Conservation (phyloP, 805 yeast genomes). For the Saccharomycopsis guyanensis region DNA sequence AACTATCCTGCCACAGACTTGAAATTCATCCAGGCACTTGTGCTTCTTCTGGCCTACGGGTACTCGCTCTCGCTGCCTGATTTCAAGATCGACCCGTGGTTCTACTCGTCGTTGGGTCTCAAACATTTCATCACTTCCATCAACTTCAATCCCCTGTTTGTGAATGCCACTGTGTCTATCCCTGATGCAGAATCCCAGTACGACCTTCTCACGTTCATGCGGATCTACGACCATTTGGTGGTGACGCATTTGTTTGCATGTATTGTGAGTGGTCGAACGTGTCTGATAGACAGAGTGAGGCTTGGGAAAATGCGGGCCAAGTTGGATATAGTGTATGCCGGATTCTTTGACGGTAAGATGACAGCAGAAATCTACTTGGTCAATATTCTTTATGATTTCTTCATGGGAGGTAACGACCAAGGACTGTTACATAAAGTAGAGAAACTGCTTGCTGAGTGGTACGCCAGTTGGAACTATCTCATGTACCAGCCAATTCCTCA, state of each 20-base stretch:
- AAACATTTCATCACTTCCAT: slow-evolving; percentile 35
- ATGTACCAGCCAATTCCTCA: slow-evolving; percentile 50
- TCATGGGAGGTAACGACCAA: slow-evolving; percentile 3
- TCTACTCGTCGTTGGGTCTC: slow-evolving; percentile 42
- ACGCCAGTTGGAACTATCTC: slow-evolving; percentile 44
- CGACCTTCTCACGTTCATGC: slow-evolving; percentile 38
- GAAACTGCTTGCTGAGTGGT: slow-evolving; percentile 35
- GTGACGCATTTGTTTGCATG: slow-evolving; percentile 46
- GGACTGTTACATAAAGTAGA: slow-evolving; percentile 25
- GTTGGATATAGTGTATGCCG: slow-evolving; percentile 39
- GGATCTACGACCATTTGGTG: slow-evolving; percentile 48
- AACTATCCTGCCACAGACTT: slow-evolving; percentile 28
- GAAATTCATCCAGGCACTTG: slow-evolving; percentile 46
- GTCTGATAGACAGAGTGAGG: slow-evolving; percentile 40
- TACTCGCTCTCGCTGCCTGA: slow-evolving; percentile 33
- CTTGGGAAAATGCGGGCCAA: slow-evolving; percentile 41
- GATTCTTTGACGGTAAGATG: slow-evolving; percentile 54
- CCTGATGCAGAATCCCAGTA: slow-evolving; percentile 29
- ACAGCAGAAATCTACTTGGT: slow-evolving; percentile 42
- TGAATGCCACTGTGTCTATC: slow-evolving; percentile 17
- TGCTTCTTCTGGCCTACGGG: slow-evolving; percentile 43
- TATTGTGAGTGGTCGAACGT: slow-evolving; percentile 42
- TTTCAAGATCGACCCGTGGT: slow-evolving; percentile 45
- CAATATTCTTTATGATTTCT: slow-evolving; percentile 19
- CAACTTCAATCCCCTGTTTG: slow-evolving; percentile 22